Evolutionary conservation across 2,329 filamentous ascomycete species (phyloP), one percentile per base, ranked within the genome.

Genomic region (Blastomyces percursus): DNA sequence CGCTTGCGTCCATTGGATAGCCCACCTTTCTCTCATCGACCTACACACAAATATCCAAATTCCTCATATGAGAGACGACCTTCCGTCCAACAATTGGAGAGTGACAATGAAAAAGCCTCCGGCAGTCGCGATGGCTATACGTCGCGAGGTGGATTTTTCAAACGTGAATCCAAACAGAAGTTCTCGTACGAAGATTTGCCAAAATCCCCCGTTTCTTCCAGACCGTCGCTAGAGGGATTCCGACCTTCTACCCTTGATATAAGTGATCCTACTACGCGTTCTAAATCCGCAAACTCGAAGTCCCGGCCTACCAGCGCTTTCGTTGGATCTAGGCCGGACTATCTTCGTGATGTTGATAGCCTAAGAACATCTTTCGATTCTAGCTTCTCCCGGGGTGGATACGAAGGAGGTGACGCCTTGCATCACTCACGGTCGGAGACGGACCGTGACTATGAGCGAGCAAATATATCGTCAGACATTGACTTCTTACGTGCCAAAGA

Each of bases 401-500:
- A 76, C 46, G 75, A 76, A 38, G 73, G 66, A 8, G 74, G 72
- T 8, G 70, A 70, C 6, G 69, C 71, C 5, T 61, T 76, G 46
- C 69, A 73, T 35, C 67, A 74, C 42, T 67, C 72, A n/a, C 70
- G 71, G 19, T 73, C 71, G 0, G 75, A 76, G 9, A 61, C 68
- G 16, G 75, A 76, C 55, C 73, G 69, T 30, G 69, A 70, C 4
- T 66, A 67, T 61, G 74, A 75, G 19, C 71, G 71, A 38, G 82
- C 79, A 59, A 86, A 84, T 63, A 89, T 94, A 66, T 78, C 86
- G 64, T 92, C 89, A 1, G 91, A 94, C 68, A 84, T 96, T 27
- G 90, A 94, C 52, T 95, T 90, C 70, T 78, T 96, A 21, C 86
- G 89, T 50, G 86, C 85, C 1, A 86, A 89, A 75, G 90, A 96